Conservation (phyloP, 768 basidiomycete species). For the Scleroderma bovista region DNA sequence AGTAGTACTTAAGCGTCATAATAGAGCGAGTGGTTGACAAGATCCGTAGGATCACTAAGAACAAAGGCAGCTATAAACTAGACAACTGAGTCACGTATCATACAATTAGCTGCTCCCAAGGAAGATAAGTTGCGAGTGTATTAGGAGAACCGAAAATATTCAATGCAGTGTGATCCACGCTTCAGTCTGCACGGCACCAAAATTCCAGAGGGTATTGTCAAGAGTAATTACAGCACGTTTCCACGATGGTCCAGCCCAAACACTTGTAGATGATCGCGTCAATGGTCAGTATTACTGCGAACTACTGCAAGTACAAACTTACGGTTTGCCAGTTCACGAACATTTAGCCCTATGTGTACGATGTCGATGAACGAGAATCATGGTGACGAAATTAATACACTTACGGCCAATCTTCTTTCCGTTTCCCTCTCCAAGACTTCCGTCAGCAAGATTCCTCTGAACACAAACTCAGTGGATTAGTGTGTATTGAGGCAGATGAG, state of each 20-base stretch:
- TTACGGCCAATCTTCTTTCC: conserved; percentile 54
- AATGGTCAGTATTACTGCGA: neutral
- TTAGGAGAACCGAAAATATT: too few species aligned
- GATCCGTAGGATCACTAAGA: too few species aligned
- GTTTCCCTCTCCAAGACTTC: conserved; percentile 55
- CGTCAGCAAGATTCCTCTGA: conserved; percentile 52
- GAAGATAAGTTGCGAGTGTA: neutral
- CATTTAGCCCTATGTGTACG: conserved; percentile 34
- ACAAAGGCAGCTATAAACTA: too few species aligned
- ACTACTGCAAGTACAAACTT: neutral
- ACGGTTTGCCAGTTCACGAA: conserved; percentile 45
- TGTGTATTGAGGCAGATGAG: neutral
- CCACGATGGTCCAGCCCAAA: conserved; percentile 23
- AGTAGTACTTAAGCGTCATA: too few species aligned
- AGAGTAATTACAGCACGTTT: conserved; percentile 3
- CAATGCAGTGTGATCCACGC: too few species aligned
- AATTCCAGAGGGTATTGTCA: neutral
- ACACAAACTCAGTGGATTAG: neutral
- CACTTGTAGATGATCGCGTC: conserved; percentile 10
- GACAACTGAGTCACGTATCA: too few species aligned
- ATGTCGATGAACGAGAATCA: neutral
- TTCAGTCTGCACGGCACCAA: too few species aligned
- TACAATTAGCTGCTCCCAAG: too few species aligned
- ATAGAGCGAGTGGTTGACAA: too few species aligned
- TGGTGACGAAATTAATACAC: conserved; percentile 15